Base-by-base conservation (phyloP, 768 basidiomycete species). In the Mycena belliarum region DNA sequence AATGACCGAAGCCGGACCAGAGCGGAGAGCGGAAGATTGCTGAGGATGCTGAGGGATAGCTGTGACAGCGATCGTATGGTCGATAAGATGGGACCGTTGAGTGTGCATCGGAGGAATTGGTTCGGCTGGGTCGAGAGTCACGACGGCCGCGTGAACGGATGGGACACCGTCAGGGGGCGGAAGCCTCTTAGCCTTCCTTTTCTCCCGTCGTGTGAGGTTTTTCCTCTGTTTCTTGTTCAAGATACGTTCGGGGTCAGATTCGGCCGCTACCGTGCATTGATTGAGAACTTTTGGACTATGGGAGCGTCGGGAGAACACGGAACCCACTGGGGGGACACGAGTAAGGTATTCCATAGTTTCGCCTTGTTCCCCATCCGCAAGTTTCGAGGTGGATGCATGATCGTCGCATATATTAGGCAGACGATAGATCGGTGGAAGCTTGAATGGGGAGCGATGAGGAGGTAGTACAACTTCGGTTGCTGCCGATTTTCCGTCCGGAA, bases 141-240 rank as follows among this genome's bases (percentile, higher is more conserved):
- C 23, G 21, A 37, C 6, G 25, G 23, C 16, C 3, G 49, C 20
- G 28, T 20, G 29, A 32, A 32, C 12, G 29, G 29, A 32, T 12
- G 29, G 9, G 24, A 56, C n/a, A 21, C 6, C 37, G 20, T 4
- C 18, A 9, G 37, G 16, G 37, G 28, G 14, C 16, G 49, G 33
- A 4, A 23, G 35, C 6, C 5, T 20, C 32, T 9, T 49, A 8
- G 54, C 52, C 24, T 58, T 33, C 59, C 66, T 2, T 42, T 57
- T 3, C 67, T 73, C 58, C 33, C 62, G 32, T 12, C 63, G 7
- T 63, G 72, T 20, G 75, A 73, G 26, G 72, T 56, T 42, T 72
- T 72, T 55, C 66, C 47, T 37, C 24, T 59, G 52, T 11, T 59
- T 59, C 18, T 59, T 59, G 32, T 29, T 59, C 41, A 59, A 50